Percentiles rank a stretch among this genome's conserved stretches.
Evolutionary conservation across 176 grass and related monocot species (phyloP).

Genomic region (Aegilops longissima): DNA sequence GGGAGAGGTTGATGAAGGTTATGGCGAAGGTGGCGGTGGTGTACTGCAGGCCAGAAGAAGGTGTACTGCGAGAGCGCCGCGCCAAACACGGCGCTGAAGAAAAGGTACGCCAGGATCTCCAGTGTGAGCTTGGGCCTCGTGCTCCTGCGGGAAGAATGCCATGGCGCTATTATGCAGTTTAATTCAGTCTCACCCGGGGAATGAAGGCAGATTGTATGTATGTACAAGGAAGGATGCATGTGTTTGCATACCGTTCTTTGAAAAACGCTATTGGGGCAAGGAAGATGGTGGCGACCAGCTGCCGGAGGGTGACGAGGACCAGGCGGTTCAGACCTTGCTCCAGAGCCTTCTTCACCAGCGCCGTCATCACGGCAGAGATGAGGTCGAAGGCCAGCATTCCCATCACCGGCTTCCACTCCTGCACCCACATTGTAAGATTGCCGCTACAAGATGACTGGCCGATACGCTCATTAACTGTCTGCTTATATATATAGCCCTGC

Average conservation of each 20-base stretch:
- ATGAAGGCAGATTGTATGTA: not conserved
- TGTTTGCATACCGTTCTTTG: slow-evolving; percentile 55
- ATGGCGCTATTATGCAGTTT: not conserved
- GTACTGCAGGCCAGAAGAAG: slow-evolving; percentile 71
- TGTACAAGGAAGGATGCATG: not conserved
- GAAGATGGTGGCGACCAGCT: slow-evolving; percentile 64
- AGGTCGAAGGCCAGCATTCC: slow-evolving; percentile 62
- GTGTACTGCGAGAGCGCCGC: slow-evolving; percentile 66
- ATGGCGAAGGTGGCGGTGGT: slow-evolving; percentile 78
- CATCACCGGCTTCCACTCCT: slow-evolving; percentile 42
- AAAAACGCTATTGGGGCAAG: slow-evolving; percentile 73
- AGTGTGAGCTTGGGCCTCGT: slow-evolving; percentile 69
- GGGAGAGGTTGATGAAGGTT: slow-evolving; percentile 81
- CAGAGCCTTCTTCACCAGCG: slow-evolving; percentile 65
- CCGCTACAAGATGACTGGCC: not conserved
- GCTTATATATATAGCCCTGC: not conserved
- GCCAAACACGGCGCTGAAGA: slow-evolving; percentile 72
- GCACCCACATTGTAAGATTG: slow-evolving; percentile 3
- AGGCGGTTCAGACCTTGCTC: slow-evolving; percentile 60
- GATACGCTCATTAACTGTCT: not conserved
- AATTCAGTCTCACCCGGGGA: not conserved
- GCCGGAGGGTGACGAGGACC: slow-evolving; percentile 65
- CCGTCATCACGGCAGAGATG: slow-evolving; percentile 59
- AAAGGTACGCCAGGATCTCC: slow-evolving; percentile 70
- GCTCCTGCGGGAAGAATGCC: slow-evolving; percentile 41